Evolutionary conservation across 495 filamentous ascomycete genomes (phyloP), one percentile per base, ranked within the genome.

Genomic region (Penicillium manginii): DNA sequence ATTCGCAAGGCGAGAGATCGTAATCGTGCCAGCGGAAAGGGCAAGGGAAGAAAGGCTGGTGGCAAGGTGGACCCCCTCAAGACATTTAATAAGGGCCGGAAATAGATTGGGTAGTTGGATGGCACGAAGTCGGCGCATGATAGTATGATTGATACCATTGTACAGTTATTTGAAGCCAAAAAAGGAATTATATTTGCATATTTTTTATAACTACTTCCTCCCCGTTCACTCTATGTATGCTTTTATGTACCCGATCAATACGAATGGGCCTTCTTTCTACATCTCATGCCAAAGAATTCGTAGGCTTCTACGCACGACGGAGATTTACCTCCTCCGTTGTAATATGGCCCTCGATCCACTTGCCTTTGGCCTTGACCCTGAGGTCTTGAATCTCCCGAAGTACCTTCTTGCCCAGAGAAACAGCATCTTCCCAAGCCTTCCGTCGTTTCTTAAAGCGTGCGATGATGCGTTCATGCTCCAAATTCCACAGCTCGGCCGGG

Each of bases 51-150:
- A 56, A 84, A 81, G 58, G 78, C 73, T 15, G 73, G 72, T 54
- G 76, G 85, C 57, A 91, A 85, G 67, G 75, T 78, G 54, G 90
- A 98, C 81, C 92, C 93, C 39, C 76, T 98, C 72, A 97, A 93
- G 80, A 90, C 88, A 10, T 96, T 97, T 72, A 96, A 91, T 70
- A 63, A 68, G 49, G n/a, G n/a, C n/a, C 61, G 66, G 49, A 77
- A 73, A 59, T 74, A 58, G 60, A 55, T 43, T 12, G 35, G 35
- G 15, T 39, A 39, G 35, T 11, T 39, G 40, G 15, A 2, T 43
- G 40, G 4, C 17, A 37, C 39, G 53, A 35, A 50, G 32, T 58
- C 48, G 49, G 58, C 31, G 54, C 59, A 46, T 37, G 22, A 31
- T 50, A 37, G 55, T 51, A 63, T 62, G 56, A 39, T 57, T 66